phyloP scores from a whole-genome alignment of 768 basidiomycete species.

The Suillus americanus region DNA sequence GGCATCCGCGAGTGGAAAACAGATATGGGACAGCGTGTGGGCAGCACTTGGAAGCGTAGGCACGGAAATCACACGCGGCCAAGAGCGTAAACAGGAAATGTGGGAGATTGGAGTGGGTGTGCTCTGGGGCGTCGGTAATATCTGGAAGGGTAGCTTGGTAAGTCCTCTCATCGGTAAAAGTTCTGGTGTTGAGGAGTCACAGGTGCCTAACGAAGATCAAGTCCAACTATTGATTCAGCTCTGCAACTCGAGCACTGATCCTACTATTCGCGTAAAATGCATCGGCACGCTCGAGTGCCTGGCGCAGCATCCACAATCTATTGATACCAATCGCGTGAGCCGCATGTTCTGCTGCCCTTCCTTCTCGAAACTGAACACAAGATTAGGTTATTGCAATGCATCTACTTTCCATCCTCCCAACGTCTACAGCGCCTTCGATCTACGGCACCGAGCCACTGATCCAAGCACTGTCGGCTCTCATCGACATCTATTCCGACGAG shows the following conservation, averaged over 20 bases:
- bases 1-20: slow-evolving; percentile 48
- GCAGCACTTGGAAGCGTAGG: slow-evolving; percentile 57
- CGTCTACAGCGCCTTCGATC: slow-evolving; percentile 35
- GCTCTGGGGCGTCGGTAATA: slow-evolving; percentile 81
- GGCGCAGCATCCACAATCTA: slow-evolving; percentile 63
- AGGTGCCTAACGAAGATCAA: slow-evolving; percentile 63
- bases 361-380: not conserved
- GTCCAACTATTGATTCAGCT: slow-evolving; percentile 65
- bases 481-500: slow-evolving; percentile 95
- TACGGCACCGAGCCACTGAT: slow-evolving; percentile 68
- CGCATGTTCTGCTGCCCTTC: slow-evolving; percentile 33
- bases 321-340: slow-evolving; percentile 51
- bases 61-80: slow-evolving; percentile 56
- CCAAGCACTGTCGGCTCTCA: slow-evolving; percentile 77
- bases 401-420: slow-evolving; percentile 63
- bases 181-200: slow-evolving; percentile 11
- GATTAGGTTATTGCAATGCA: slow-evolving; percentile 61
- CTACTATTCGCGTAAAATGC: slow-evolving; percentile 65
- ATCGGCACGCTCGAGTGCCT: slow-evolving; percentile 86
- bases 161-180: slow-evolving; percentile 16
- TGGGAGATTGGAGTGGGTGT: slow-evolving; percentile 83
- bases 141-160: slow-evolving; percentile 72
- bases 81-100: slow-evolving; percentile 70
- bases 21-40: slow-evolving; percentile 71
- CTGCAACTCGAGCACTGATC: slow-evolving; percentile 54